A percentile compares a stretch with the other conserved stretches of the same genome.
phyloP scores from a whole-genome alignment of 805 yeast species.

The Teunomyces aglyptinius region DNA sequence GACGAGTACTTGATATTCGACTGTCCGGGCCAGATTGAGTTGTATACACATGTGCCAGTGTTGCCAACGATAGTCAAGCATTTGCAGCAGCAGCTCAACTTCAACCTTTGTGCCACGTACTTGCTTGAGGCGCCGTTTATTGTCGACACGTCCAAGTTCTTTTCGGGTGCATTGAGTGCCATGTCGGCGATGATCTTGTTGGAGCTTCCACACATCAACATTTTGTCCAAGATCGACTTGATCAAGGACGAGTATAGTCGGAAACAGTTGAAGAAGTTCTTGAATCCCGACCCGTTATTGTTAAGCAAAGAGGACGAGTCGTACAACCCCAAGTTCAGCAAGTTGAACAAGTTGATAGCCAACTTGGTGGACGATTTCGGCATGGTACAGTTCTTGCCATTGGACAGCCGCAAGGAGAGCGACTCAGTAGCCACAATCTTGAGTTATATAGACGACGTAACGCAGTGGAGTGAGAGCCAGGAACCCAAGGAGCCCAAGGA shows the following conservation, averaged over 20 bases:
- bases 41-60: conserved; percentile 92
- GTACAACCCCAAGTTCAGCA: conserved; percentile 58
- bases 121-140: conserved; percentile 92
- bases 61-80: conserved; percentile 87
- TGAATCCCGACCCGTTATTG: conserved; percentile 89
- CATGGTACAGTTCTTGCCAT: conserved; percentile 94
- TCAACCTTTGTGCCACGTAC: conserved; percentile 90
- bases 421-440: conserved; percentile 78
- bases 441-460: conserved; percentile 91
- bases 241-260: conserved; percentile 75
- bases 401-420: conserved; percentile 67
- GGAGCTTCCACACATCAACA: conserved; percentile 92
- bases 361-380: conserved; percentile 95
- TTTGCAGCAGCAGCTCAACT: conserved; percentile 72
- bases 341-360: conserved; percentile 78
- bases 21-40: conserved; percentile 96
- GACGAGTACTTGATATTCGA: conserved; percentile 94
- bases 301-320: conserved; percentile 43
- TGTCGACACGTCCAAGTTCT: conserved; percentile 85
- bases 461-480: conserved; percentile 96
- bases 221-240: conserved; percentile 82
- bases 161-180: conserved; percentile 92
- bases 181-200: conserved; percentile 97
- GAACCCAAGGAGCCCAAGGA: conserved; percentile 91
- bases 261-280: conserved; percentile 74